Conservation (phyloP, 2,329 filamentous ascomycete species). For the Chalaropsis thielavioides region DNA sequence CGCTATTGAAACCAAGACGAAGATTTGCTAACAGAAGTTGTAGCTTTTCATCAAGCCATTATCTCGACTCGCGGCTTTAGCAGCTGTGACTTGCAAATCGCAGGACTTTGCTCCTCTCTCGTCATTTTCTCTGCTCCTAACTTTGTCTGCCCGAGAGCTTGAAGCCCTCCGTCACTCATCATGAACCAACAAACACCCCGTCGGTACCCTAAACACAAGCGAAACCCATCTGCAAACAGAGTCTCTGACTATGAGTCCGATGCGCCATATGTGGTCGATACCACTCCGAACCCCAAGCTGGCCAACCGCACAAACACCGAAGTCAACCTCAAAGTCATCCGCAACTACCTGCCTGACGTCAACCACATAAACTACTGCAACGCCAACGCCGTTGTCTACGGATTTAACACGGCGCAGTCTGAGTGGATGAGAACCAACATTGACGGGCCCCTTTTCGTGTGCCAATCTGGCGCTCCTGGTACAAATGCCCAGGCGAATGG, state of each 20-base stretch:
- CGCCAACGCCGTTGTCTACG: conserved; percentile 75
- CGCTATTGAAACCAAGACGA: neutral
- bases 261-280: conserved; percentile 35
- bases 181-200: conserved; percentile 35
- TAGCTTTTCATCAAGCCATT: neutral
- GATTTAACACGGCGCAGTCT: conserved; percentile 48
- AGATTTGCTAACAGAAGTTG: neutral
- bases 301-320: conserved; percentile 62
- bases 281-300: conserved; percentile 30
- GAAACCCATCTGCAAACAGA: conserved; percentile 29
- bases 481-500: neutral
- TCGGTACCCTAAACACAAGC: conserved; percentile 26
- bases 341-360: conserved; percentile 64
- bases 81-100: neutral
- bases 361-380: conserved; percentile 62
- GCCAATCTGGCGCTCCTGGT: conserved; percentile 2
- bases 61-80: neutral
- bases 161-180: neutral
- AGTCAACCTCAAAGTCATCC: conserved; percentile 74
- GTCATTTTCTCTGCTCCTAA: neutral
- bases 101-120: neutral
- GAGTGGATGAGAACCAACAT: conserved; percentile 75
- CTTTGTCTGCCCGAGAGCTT: neutral
- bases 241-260: conserved; percentile 54
- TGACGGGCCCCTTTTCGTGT: conserved; percentile 77